Conservation (phyloP, 2,329 filamentous ascomycete genomes). For the Penicillium sp. region DNA sequence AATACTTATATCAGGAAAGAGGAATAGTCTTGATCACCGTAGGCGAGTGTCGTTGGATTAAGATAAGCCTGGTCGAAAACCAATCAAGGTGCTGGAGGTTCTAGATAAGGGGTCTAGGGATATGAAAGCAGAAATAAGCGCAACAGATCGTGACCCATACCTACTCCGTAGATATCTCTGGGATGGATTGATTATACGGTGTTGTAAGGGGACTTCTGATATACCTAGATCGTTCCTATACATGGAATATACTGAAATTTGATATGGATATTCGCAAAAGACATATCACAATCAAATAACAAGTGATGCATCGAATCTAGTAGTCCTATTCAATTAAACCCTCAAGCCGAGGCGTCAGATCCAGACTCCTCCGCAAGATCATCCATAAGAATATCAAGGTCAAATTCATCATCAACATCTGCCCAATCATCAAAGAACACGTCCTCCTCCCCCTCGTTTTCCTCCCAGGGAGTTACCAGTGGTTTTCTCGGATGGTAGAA, state of each 20-base stretch:
- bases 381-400: not conserved
- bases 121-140: not conserved
- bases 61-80: not conserved
- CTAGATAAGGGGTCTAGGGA: too few species aligned
- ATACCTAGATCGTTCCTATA: not conserved
- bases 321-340: not conserved
- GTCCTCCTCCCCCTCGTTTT: not conserved
- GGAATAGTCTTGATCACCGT: not conserved
- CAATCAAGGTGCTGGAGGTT: not conserved
- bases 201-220: not conserved
- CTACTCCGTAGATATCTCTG: too few species aligned
- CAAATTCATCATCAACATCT: slow-evolving; percentile 2
- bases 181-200: too few species aligned
- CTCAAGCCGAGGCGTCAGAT: not conserved
- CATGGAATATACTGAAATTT: not conserved
- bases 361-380: not conserved
- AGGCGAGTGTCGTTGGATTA: not conserved
- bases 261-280: not conserved
- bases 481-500: not conserved
- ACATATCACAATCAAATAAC: not conserved
- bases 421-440: slow-evolving; percentile 4
- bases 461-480: not conserved
- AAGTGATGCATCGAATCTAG: not conserved
- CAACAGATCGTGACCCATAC: not conserved
- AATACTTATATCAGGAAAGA: not conserved